Evolutionary conservation across 805 yeast species (phyloP).

Genomic region (Pichia phayaonensis): DNA sequence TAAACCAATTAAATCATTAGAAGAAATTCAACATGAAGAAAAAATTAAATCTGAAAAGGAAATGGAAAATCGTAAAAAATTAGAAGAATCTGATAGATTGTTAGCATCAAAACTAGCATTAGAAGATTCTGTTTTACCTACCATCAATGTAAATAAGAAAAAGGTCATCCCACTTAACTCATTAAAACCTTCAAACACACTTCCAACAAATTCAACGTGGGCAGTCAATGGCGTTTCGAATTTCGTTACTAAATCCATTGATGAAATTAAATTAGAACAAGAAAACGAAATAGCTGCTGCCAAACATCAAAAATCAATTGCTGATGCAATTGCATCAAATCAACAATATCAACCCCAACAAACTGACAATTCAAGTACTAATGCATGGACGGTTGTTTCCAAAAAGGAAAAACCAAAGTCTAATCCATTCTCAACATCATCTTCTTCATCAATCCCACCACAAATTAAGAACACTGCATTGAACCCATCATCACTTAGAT

Average conservation of each 20-base stretch:
- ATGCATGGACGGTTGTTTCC: constrained; percentile 32
- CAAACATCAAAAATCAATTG: constrained; percentile 16
- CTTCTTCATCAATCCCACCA: neutral
- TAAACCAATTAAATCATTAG: constrained; percentile 43
- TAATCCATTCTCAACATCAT: constrained; percentile 1
- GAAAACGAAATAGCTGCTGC: constrained; percentile 19
- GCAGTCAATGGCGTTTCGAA: constrained; percentile 20
- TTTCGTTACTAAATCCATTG: constrained; percentile 38
- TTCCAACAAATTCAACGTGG: constrained; percentile 42
- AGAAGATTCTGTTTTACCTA: constrained; percentile 9
- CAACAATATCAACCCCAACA: constrained; percentile 4
- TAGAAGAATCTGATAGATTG: constrained; percentile 19
- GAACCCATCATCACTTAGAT: constrained; percentile 31
- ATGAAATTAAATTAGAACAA: constrained; percentile 51
- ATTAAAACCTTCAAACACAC: constrained; percentile 14
- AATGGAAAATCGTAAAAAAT: constrained; percentile 13
- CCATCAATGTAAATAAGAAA: constrained; percentile 3
- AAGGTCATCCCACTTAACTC: constrained; percentile 8
- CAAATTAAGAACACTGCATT: constrained; percentile 11
- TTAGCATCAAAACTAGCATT: constrained; percentile 18
- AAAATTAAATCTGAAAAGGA: constrained; percentile 15
- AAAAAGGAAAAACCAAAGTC: constrained; percentile 32
- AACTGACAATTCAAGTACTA: constrained; percentile 6
- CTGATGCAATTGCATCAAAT: constrained; percentile 15
- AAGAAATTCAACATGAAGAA: constrained; percentile 58